Evolutionary conservation across 441 rosid genomes (phyloP).

Genomic region (Eutrema salsugineum): DNA sequence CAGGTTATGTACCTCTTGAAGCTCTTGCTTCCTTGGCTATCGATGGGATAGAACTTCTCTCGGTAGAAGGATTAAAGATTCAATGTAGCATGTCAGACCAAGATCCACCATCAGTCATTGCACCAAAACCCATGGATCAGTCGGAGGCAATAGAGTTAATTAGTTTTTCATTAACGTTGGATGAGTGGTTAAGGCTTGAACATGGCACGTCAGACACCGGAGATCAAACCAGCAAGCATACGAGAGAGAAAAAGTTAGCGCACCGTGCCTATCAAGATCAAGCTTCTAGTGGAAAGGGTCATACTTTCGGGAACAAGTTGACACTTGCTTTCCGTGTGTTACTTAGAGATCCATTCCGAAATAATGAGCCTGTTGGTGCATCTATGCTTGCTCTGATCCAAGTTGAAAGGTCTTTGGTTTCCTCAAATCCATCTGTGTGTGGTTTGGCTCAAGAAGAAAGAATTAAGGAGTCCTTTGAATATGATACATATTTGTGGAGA

Average conservation of each 20-base stretch:
- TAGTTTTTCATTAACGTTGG: conserved; percentile 43
- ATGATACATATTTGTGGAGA: conserved; percentile 38
- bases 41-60: conserved; percentile 50
- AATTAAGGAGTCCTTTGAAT: conserved; percentile 13
- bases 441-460: conserved; percentile 17
- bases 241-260: conserved; percentile 17
- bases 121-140: conserved; percentile 27
- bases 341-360: conserved; percentile 66
- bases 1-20: conserved; percentile 37
- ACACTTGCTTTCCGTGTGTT: conserved; percentile 49
- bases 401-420: conserved; percentile 42
- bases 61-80: conserved; percentile 65
- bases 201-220: conserved; percentile 32
- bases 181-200: conserved; percentile 68
- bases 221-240: conserved; percentile 32
- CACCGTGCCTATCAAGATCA: conserved; percentile 20
- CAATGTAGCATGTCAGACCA: conserved; percentile 65
- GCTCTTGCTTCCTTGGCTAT: conserved; percentile 42
- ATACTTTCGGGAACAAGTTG: conserved; percentile 43
- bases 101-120: conserved; percentile 49
- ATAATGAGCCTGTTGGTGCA: conserved; percentile 67
- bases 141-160: conserved; percentile 42
- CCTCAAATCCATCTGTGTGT: conserved; percentile 16
- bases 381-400: conserved; percentile 73
- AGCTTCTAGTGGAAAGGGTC: conserved; percentile 28